phyloP scores from a whole-genome alignment of 805 yeast genomes.

The Scheffersomyces lignosus region DNA sequence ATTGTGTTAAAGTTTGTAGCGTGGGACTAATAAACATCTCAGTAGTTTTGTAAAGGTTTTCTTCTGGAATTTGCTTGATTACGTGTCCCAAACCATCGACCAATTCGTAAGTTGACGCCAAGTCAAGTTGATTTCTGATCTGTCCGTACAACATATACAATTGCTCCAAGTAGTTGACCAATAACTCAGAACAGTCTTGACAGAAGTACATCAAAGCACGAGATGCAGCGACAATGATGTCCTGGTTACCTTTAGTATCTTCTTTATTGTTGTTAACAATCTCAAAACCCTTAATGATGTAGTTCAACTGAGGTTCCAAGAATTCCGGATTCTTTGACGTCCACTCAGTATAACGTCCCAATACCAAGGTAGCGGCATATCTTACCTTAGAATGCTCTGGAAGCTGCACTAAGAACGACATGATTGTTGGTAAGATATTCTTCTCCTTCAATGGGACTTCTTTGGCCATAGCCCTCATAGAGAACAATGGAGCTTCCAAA shows the following conservation, averaged over 20 bases:
- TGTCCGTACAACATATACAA: constrained; percentile 69
- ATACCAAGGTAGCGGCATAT: constrained; percentile 88
- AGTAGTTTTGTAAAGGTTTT: constrained; percentile 52
- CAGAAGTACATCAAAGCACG: constrained; percentile 94
- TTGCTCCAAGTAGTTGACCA: constrained; percentile 71
- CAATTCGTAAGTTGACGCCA: constrained; percentile 71
- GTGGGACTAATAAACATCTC: constrained; percentile 69
- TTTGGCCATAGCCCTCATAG: constrained; percentile 92
- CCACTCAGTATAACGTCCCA: constrained; percentile 98
- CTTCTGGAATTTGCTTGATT: constrained; percentile 58
- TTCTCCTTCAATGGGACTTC: constrained; percentile 73
- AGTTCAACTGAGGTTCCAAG: constrained; percentile 78
- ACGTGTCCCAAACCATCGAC: constrained; percentile 90
- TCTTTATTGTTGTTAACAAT: constrained; percentile 6
- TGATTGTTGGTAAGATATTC: constrained; percentile 68
- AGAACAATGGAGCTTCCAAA: constrained; percentile 86
- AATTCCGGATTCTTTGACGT: constrained; percentile 81
- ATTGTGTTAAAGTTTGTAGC: constrained; percentile 39
- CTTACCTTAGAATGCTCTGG: constrained; percentile 87
- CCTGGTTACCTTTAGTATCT: constrained; percentile 29
- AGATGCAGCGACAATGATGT: constrained; percentile 80
- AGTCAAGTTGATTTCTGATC: constrained; percentile 53
- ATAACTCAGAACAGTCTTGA: constrained; percentile 75
- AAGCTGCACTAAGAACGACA: constrained; percentile 64
- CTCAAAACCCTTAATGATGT: constrained; percentile 74